These are phyloP conservation scores for Pichia californica DNA, from an alignment of 805 yeast species.

Conservation along the genomic window DNA sequence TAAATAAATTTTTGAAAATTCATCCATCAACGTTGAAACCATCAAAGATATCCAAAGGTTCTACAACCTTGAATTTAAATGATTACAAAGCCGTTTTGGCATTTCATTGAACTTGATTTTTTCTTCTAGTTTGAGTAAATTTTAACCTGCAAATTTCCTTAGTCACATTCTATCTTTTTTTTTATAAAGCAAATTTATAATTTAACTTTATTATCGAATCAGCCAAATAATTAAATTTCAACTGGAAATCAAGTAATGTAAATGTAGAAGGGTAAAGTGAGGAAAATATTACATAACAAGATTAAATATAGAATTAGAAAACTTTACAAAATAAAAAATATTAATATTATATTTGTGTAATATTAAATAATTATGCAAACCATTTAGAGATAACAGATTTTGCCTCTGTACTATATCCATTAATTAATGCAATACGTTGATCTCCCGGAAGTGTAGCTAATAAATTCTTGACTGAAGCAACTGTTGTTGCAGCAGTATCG, in stretches of 20 bases:
- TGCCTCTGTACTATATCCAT: conserved; percentile 55
- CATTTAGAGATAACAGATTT: conserved; percentile 42
- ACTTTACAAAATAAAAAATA: too few relatives aligned
- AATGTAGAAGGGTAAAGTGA: too few relatives aligned
- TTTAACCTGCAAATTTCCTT: too few relatives aligned
- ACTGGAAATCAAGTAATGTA: too few relatives aligned
- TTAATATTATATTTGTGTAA: too few relatives aligned
- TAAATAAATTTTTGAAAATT: conserved; percentile 23
- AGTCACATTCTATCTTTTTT: not conserved
- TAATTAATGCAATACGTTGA: conserved; percentile 59
- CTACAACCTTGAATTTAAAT: conserved; percentile 18
- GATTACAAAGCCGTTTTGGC: conserved; percentile 4
- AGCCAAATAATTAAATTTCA: too few relatives aligned
- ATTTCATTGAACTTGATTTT: too few relatives aligned
- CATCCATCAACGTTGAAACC: conserved; percentile 32
- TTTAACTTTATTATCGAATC: too few relatives aligned
- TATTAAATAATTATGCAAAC: conserved; percentile 21
- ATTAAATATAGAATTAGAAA: not conserved
- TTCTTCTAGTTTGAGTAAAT: not conserved
- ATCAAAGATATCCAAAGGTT: conserved; percentile 26
- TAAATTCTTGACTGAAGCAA: conserved; percentile 55
- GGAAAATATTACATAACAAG: not conserved
- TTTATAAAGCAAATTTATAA: too few relatives aligned
- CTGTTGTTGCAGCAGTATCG: conserved; percentile 60
- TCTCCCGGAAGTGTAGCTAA: conserved; percentile 60